phyloP scores from a whole-genome alignment of 768 basidiomycete species.

The Lactifluus volemus region DNA sequence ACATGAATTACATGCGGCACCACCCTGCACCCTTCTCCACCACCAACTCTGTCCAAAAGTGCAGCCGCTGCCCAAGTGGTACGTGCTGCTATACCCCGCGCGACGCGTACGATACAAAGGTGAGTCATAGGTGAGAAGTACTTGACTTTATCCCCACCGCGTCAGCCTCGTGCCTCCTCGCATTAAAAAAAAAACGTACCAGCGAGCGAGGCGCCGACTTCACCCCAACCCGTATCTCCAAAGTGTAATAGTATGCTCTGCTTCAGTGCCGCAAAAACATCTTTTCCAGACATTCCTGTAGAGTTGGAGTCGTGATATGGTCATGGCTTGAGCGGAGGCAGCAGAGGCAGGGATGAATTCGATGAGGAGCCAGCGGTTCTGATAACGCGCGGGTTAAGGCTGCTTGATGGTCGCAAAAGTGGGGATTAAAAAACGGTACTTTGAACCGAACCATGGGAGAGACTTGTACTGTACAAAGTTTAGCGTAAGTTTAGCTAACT shows the following conservation, averaged over 20 bases:
- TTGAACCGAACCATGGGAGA: slow-evolving; percentile 12
- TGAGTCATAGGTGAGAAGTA: slow-evolving; percentile 81
- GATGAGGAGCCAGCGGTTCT: slow-evolving; percentile 88
- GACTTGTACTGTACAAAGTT: background rate
- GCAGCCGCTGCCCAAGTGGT: slow-evolving; percentile 77
- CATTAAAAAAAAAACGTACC: slow-evolving; percentile 34
- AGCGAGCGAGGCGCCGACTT: slow-evolving; percentile 59
- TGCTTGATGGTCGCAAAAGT: background rate
- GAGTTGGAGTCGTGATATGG: slow-evolving; percentile 28
- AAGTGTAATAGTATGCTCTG: slow-evolving; percentile 65
- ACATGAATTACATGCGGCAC: slow-evolving; percentile 76
- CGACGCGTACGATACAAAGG: slow-evolving; percentile 79
- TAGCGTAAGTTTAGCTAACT: too few relatives aligned
- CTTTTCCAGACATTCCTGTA: slow-evolving; percentile 55
- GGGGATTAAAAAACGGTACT: background rate
- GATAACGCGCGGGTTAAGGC: background rate
- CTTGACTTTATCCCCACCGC: slow-evolving; percentile 48
- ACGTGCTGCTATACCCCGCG: slow-evolving; percentile 69
- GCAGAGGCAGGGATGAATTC: slow-evolving; percentile 67
- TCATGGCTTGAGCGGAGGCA: slow-evolving; percentile 81
- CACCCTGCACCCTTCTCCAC: slow-evolving; percentile 30
- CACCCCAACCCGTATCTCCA: slow-evolving; percentile 83
- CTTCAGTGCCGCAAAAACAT: slow-evolving; percentile 59
- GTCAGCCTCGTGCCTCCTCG: background rate
- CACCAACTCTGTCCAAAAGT: slow-evolving; percentile 54